Conservation (phyloP, 306 rosid species). For the Acacia confusa region DNA sequence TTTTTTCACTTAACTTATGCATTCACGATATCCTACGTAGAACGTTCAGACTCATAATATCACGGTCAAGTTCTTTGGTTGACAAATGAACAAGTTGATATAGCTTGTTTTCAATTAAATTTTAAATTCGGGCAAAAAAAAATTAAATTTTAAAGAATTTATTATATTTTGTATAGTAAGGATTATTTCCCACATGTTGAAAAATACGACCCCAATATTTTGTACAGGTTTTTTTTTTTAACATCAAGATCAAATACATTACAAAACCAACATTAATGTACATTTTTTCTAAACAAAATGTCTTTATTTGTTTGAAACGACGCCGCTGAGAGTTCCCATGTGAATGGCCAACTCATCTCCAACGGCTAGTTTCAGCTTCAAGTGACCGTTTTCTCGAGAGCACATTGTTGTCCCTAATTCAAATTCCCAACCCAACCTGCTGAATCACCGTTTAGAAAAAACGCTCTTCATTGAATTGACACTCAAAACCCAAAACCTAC, state of each 20-base stretch:
- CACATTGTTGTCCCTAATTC: background rate
- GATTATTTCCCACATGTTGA: no score
- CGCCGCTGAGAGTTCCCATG: background rate
- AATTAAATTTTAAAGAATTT: no score
- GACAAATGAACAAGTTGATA: no score
- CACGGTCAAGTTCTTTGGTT: no score
- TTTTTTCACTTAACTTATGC: no score
- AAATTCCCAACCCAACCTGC: background rate
- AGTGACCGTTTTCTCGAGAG: background rate
- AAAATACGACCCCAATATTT: no score
- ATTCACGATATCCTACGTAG: no score
- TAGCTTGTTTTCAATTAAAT: no score
- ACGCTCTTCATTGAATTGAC: slow-evolving; percentile 17
- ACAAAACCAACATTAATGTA: background rate
- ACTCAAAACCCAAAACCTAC: background rate
- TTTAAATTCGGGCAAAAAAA: no score
- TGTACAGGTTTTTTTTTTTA: no score
- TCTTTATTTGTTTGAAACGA: background rate
- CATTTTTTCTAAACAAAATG: background rate
- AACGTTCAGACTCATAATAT: no score
- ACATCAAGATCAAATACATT: background rate
- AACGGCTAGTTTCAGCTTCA: background rate
- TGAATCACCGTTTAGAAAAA: background rate
- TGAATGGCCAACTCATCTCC: background rate
- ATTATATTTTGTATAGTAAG: no score